These are phyloP conservation scores for Scleromitrula shiraiana DNA, from an alignment of 2,329 filamentous ascomycete species.

Conservation along the genomic window DNA sequence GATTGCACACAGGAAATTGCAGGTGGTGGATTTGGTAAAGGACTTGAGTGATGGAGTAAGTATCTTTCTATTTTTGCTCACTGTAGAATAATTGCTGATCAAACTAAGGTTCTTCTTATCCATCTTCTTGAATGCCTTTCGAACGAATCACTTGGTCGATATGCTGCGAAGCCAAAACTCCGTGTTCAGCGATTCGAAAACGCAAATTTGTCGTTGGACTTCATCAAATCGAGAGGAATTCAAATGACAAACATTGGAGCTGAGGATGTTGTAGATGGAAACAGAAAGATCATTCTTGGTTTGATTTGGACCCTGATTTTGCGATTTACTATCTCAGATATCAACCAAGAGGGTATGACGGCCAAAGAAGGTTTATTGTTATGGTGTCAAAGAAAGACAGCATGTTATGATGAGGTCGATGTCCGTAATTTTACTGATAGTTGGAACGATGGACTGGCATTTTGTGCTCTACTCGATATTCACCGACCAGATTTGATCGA, in stretches of 20 bases:
- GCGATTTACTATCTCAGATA: constrained; percentile 96
- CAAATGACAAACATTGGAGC: constrained; percentile 98
- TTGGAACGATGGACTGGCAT: constrained; percentile 96
- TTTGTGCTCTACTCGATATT: constrained; percentile 93
- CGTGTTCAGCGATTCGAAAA: constrained; percentile 97
- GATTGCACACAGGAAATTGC: constrained; percentile 66
- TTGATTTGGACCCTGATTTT: constrained; percentile 98
- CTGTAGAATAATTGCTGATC: constrained; percentile 19
- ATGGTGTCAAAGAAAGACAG: constrained; percentile 98
- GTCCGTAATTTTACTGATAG: constrained; percentile 90
- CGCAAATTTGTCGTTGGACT: constrained; percentile 90
- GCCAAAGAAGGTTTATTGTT: constrained; percentile 91
- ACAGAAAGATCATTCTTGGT: constrained; percentile 93
- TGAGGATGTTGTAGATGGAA: constrained; percentile 96
- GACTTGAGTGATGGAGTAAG: constrained; percentile 91
- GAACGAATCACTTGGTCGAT: constrained; percentile 87
- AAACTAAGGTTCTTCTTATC: constrained; percentile 76
- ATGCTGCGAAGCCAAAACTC: constrained; percentile 92
- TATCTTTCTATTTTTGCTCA: constrained; percentile 22
- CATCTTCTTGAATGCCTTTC: constrained; percentile 96
- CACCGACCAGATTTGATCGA: constrained; percentile 96
- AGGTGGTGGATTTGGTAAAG: constrained; percentile 77
- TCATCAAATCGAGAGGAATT: constrained; percentile 82
- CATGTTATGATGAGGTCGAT: constrained; percentile 95
- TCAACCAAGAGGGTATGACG: constrained; percentile 95